Evolutionary conservation across 208 protist species (phyloP).

Genomic region (Porcisia hertigi): DNA sequence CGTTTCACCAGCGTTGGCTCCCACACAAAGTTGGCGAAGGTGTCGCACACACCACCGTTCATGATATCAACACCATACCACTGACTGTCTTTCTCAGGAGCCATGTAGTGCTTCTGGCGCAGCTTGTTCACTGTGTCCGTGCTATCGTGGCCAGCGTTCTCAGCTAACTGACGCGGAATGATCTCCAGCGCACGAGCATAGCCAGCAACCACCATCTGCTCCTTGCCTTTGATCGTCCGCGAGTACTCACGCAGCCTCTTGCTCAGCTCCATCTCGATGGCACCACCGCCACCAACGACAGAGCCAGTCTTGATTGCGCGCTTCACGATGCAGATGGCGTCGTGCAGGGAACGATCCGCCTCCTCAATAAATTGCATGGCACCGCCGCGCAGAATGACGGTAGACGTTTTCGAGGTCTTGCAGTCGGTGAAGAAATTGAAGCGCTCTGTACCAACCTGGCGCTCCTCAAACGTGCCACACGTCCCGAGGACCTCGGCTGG

Average conservation of each 20-base stretch:
- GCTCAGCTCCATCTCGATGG: conserved; percentile 99
- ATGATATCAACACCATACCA: conserved; percentile 99
- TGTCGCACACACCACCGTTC: conserved; percentile 98
- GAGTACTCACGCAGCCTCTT: conserved; percentile 96
- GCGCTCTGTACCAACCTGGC: conserved; percentile 97
- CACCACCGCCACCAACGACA: conserved; percentile 99
- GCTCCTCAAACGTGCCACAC: conserved; percentile 98
- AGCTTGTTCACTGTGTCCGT: conserved; percentile 99
- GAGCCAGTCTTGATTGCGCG: conserved; percentile 96
- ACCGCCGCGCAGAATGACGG: conserved; percentile 96
- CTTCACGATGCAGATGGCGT: conserved; percentile 99
- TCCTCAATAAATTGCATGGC: conserved; percentile 99
- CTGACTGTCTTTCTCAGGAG: conserved; percentile 37
- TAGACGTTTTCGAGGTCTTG: conserved; percentile 87
- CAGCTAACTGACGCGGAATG: conserved; percentile 98
- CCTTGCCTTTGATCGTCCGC: conserved; percentile 97
- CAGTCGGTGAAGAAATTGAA: conserved; percentile 99
- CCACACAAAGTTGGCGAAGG: conserved; percentile 98
- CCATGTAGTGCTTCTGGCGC: conserved; percentile 95
- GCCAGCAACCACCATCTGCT: conserved; percentile 98
- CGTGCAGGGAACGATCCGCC: conserved; percentile 99
- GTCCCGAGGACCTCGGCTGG: conserved; percentile 92
- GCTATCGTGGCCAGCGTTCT: conserved; percentile 99
- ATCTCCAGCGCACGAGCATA: conserved; percentile 99
- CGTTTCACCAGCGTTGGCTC: conserved; percentile 99